Percentiles rank a stretch among this genome's conserved stretches.
phyloP scores from a whole-genome alignment of 805 yeast genomes.

The Candida coleopterorum region DNA sequence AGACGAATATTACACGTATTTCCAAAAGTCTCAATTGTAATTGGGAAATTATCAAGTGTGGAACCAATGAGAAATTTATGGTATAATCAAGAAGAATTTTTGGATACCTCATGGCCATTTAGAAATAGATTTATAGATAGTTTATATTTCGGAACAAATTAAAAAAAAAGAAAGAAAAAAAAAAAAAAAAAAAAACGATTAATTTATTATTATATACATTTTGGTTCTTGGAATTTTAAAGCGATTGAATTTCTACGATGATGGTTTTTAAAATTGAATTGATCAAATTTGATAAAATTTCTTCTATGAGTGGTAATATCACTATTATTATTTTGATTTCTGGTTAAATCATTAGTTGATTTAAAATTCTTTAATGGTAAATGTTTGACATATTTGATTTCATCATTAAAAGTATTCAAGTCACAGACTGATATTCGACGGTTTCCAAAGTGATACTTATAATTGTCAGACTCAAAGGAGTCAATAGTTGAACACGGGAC shows the following conservation, averaged over 20 bases:
- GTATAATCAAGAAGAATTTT: conserved; percentile 35
- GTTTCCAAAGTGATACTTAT: conserved; percentile 2
- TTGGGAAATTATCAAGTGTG: conserved; percentile 56
- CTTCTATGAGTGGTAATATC: too few species aligned
- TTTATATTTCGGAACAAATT: conserved; percentile 61
- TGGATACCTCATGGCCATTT: conserved; percentile 55
- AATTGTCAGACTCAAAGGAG: too few species aligned
- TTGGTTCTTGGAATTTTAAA: conserved; percentile 38
- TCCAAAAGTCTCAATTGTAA: conserved; percentile 61
- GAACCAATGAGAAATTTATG: conserved; percentile 16
- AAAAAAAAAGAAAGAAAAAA: neutral
- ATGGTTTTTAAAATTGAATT: conserved; percentile 24
- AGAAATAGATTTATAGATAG: conserved; percentile 68
- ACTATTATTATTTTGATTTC: too few species aligned
- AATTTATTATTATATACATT: neutral
- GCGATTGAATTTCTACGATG: conserved; percentile 45
- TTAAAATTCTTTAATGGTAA: neutral
- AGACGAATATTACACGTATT: conserved; percentile 72
- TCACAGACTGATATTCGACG: conserved; percentile 14
- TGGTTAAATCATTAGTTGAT: neutral
- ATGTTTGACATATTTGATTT: conserved; percentile 2
- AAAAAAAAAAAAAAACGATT: neutral
- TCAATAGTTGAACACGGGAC: too few species aligned
- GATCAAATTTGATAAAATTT: conserved; percentile 1
- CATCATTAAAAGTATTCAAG: conserved; percentile 10